Evolutionary conservation across 1,139 yeast genomes (phyloP).

Genomic region (Kodamaea plutei): DNA sequence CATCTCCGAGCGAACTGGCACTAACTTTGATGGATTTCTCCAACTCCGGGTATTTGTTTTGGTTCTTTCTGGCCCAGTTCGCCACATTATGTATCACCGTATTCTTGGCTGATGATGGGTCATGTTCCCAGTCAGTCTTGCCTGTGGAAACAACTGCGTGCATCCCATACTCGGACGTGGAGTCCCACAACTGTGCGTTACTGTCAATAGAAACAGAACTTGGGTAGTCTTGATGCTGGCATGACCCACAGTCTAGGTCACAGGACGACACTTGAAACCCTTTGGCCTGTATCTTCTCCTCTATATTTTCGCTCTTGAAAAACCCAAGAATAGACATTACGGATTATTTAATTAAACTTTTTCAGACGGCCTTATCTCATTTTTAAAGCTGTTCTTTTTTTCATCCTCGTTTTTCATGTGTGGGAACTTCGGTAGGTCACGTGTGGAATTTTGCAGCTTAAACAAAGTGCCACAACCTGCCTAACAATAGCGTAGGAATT

Average conservation of each 20-base stretch:
- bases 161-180: constrained; percentile 63
- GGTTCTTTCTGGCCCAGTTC: constrained; percentile 38
- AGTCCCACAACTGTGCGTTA: constrained; percentile 56
- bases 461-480: too few relatives aligned
- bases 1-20: constrained; percentile 46
- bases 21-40: constrained; percentile 42
- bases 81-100: constrained; percentile 50
- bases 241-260: constrained; percentile 46
- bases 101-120: constrained; percentile 54
- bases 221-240: constrained; percentile 55
- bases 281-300: constrained; percentile 12
- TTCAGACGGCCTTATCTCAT: too few relatives aligned
- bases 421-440: too few relatives aligned
- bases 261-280: constrained; percentile 46
- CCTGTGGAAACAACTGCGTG: constrained; percentile 84
- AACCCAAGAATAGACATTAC: too few relatives aligned
- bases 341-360: too few relatives aligned
- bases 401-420: too few relatives aligned
- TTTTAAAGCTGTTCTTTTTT: too few relatives aligned
- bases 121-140: constrained; percentile 77
- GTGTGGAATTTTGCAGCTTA: too few relatives aligned
- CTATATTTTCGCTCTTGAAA: constrained; percentile 3
- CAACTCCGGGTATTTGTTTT: constrained; percentile 15
- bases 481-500: too few relatives aligned
- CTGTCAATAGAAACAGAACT: constrained; percentile 49